phyloP scores from a whole-genome alignment of 352 stramenopile genomes.

The Globisporangium parvum region DNA sequence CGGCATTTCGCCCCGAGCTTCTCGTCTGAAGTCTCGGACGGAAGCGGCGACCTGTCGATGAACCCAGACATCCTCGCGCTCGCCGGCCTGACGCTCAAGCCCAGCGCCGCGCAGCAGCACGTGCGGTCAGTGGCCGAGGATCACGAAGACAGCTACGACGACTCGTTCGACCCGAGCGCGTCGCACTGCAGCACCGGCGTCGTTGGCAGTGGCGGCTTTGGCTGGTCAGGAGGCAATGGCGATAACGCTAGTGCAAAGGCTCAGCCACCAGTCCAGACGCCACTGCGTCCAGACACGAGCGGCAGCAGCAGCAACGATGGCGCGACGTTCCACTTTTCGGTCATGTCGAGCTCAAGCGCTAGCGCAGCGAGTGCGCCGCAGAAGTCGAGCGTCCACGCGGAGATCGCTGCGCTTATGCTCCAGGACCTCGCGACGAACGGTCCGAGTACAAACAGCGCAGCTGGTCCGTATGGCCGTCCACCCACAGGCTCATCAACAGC shows the following conservation, averaged over 20 bases:
- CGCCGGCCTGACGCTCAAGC: constrained; percentile 32
- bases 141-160: constrained; percentile 9
- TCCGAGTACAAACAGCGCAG: not conserved
- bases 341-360: constrained; percentile 8
- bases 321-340: constrained; percentile 13
- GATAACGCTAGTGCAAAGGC: not conserved
- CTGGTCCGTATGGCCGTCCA: constrained; percentile 8
- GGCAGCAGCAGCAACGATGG: too few species aligned
- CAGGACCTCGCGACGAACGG: constrained; percentile 7
- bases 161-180: not conserved
- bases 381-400: constrained; percentile 12
- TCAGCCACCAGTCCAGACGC: too few species aligned
- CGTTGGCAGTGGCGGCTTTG: not conserved
- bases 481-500: not conserved
- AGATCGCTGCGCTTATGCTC: constrained; percentile 14
- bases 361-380: not conserved
- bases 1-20: constrained; percentile 20
- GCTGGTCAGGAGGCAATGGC: constrained; percentile 8
- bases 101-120: constrained; percentile 2
- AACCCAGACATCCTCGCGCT: constrained; percentile 53
- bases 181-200: not conserved
- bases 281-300: not conserved
- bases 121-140: constrained; percentile 9
- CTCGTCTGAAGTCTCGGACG: constrained; percentile 33
- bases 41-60: constrained; percentile 37